Base-by-base conservation (phyloP, 2,329 filamentous ascomycete genomes). In the Intubia oerlemansii region DNA sequence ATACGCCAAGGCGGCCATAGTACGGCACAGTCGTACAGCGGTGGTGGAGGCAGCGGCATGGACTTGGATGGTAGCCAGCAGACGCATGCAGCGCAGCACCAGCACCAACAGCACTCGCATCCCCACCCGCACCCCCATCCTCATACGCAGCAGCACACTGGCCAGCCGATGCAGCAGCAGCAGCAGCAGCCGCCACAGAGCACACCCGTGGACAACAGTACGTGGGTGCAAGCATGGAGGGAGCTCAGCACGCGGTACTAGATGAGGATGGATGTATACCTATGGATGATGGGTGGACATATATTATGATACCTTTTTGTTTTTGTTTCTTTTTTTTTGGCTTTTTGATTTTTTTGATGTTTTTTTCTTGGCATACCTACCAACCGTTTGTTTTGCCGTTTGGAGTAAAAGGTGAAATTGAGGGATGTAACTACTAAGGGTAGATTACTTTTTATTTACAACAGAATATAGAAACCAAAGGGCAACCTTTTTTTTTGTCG, bases 151-250 rank as follows among this genome's bases (percentile, higher is more conserved):
- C 18, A 21, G 15, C 15, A 22, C 4, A 14, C 21, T 17, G 22
- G 15, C 13, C 26, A 15, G 18, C 11, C 18, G 13, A n/a, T 12
- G 13, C 17, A 10, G 25, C 24, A 23, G 14, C 24, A 23, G n/a
- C 21, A 17, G 13, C 26, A 26, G 8, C 24, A 17, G 29, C 25
- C 18, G 9, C 27, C 23, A 16, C 19, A 19, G 12, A n/a, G n/a
- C n/a, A n/a, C n/a, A n/a, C 4, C 15, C n/a, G 14, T 35, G 8
- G 35, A 35, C 18, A 32, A 25, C 20, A 19, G 12, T 19, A 29
- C 26, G 15, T 37, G 35, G 35, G 22, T 32, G 7, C 33, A 35
- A 12, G 29, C 33, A 3, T 37, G 31, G 31, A 17, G 33, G 12
- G 31, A 37, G 11, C 8, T 35, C 10, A 35, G 25, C 20, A 30